These are phyloP conservation scores for Cladosporium sphaerospermum DNA, from an alignment of 2,329 filamentous ascomycete species.

Conservation along the genomic window DNA sequence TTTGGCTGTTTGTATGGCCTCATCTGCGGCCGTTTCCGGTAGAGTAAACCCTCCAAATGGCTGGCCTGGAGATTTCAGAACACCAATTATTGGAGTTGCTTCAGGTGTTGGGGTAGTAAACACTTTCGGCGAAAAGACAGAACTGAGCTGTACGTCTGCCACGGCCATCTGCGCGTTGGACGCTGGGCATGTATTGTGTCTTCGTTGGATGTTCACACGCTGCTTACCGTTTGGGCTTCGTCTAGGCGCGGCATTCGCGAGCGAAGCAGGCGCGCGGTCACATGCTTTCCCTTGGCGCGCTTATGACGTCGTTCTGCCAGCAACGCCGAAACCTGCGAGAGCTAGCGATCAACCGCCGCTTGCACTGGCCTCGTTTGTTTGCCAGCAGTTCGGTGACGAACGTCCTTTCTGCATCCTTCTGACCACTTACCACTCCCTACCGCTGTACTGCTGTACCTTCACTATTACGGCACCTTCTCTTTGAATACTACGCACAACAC, in stretches of 20 bases:
- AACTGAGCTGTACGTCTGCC: conserved; percentile 14
- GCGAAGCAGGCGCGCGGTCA: not conserved
- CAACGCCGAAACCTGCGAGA: conserved; percentile 3
- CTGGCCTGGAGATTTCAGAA: conserved; percentile 31
- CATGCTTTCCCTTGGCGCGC: not conserved
- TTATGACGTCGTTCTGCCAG: not conserved
- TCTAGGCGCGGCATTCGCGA: not conserved
- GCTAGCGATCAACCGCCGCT: conserved; percentile 4
- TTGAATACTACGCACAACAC: too few relatives aligned
- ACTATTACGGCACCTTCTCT: too few relatives aligned
- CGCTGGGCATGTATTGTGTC: not conserved
- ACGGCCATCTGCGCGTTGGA: not conserved
- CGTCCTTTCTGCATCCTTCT: not conserved
- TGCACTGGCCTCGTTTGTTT: not conserved
- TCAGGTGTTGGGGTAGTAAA: conserved; percentile 40
- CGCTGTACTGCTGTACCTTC: too few relatives aligned
- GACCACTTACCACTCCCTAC: too few relatives aligned
- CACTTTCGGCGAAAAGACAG: conserved; percentile 39
- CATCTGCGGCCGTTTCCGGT: conserved; percentile 32
- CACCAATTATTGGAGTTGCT: conserved; percentile 38
- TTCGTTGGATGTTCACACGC: not conserved
- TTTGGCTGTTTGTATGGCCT: conserved; percentile 31
- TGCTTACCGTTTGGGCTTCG: not conserved
- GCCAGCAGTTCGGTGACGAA: conserved; percentile 1
- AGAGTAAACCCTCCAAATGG: conserved; percentile 36